A percentile compares a stretch with the other conserved stretches of the same genome.
phyloP scores from a whole-genome alignment of 345 rosid genomes.

The Carallia brachiata region DNA sequence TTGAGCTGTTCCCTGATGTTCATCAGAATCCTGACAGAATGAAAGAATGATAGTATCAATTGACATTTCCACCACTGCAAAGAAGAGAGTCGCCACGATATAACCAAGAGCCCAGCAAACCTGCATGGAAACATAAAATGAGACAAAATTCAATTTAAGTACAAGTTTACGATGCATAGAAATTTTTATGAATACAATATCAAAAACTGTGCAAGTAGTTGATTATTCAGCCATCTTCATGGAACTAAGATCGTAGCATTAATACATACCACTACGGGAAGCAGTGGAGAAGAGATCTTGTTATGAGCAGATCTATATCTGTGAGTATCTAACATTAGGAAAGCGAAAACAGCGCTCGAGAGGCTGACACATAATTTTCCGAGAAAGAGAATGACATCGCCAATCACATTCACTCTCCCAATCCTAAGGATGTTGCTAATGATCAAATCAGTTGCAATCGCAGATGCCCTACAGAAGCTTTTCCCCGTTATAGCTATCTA shows the following conservation, averaged over 20 bases:
- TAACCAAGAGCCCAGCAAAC: constrained; percentile 94
- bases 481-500: constrained; percentile 95
- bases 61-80: constrained; percentile 94
- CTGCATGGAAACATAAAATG: constrained; percentile 33
- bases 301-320: constrained; percentile 66
- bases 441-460: constrained; percentile 83
- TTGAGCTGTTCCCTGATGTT: constrained; percentile 96
- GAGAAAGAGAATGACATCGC: constrained; percentile 83
- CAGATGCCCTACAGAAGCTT: constrained; percentile 84
- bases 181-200: neutral
- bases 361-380: constrained; percentile 96
- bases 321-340: constrained; percentile 94
- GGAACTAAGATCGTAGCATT: neutral
- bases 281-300: constrained; percentile 86
- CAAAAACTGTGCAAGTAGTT: neutral
- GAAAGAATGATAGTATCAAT: constrained; percentile 93
- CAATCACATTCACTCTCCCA: constrained; percentile 90
- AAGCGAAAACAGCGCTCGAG: constrained; percentile 76
- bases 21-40: constrained; percentile 95
- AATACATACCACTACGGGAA: constrained; percentile 80
- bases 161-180: neutral
- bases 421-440: constrained; percentile 80
- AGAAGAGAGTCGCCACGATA: constrained; percentile 90
- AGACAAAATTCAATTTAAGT: no score
- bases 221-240: neutral